Conservation (phyloP, 257 asterid species). For the Solanum megistacrolobum region DNA sequence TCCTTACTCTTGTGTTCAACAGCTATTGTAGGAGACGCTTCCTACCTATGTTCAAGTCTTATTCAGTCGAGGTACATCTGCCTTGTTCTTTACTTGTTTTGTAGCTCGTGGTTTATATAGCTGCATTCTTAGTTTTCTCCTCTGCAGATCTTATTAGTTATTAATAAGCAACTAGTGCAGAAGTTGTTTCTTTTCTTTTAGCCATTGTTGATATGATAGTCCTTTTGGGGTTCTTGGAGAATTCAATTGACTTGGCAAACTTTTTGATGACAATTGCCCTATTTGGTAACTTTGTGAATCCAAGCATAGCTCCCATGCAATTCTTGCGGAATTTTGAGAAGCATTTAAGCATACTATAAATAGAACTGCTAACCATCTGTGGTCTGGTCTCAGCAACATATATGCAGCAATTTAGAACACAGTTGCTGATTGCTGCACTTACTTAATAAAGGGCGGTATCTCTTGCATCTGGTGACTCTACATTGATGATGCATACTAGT, state of each 20-base stretch:
- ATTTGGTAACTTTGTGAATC: background rate
- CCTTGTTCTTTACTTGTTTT: background rate
- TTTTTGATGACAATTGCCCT: background rate
- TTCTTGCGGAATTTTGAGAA: background rate
- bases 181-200: background rate
- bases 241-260: background rate
- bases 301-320: background rate
- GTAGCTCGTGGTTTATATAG: background rate
- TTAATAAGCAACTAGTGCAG: background rate
- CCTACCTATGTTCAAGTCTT: conserved; percentile 67
- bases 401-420: background rate
- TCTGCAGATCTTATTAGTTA: background rate
- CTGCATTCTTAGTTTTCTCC: background rate
- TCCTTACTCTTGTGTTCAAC: conserved; percentile 80
- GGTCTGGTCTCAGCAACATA: background rate
- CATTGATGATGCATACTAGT: background rate
- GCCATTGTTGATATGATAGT: background rate
- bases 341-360: background rate
- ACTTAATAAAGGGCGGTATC: background rate
- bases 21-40: conserved; percentile 80
- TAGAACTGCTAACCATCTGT: background rate
- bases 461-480: background rate
- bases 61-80: conserved; percentile 70
- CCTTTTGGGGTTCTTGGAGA: background rate
- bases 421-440: background rate